Percentiles rank a stretch among this genome's conserved stretches.
These are phyloP conservation scores for Venturia pyrina DNA, from an alignment of 2,329 filamentous ascomycete genomes.

Conservation along the genomic window DNA sequence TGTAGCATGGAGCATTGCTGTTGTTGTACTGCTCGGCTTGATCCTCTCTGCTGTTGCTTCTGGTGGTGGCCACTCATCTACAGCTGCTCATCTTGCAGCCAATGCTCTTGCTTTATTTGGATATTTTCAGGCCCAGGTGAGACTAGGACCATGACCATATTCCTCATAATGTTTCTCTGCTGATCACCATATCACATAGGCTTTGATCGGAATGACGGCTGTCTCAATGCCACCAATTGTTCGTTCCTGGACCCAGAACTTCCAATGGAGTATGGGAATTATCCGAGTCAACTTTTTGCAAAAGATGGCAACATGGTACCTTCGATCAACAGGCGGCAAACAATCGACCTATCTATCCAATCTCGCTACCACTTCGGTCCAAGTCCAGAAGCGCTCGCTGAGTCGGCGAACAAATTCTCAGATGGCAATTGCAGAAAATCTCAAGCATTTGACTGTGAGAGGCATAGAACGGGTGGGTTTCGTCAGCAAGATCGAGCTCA, in stretches of 20 bases:
- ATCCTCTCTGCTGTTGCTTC: constrained; percentile 81
- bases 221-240: constrained; percentile 80
- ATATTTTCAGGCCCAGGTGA: constrained; percentile 76
- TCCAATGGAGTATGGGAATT: constrained; percentile 97
- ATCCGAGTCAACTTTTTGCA: constrained; percentile 83
- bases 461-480: constrained; percentile 89
- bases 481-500: constrained; percentile 71
- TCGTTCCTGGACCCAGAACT: constrained; percentile 89
- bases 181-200: background rate
- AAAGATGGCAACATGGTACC: constrained; percentile 86
- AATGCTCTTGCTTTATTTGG: constrained; percentile 90
- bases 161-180: background rate
- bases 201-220: constrained; percentile 63
- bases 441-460: constrained; percentile 45
- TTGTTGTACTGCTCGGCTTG: constrained; percentile 76
- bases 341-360: constrained; percentile 70
- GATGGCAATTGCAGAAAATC: constrained; percentile 16
- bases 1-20: constrained; percentile 81
- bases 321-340: constrained; percentile 80
- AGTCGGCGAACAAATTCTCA: constrained; percentile 22
- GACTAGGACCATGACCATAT: background rate
- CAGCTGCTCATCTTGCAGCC: constrained; percentile 85
- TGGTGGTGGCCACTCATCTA: constrained; percentile 83
- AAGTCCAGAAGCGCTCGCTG: constrained; percentile 59
- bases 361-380: constrained; percentile 66